Evolutionary conservation across 305 asterid species (phyloP).

Genomic region (Rubia occidens): DNA sequence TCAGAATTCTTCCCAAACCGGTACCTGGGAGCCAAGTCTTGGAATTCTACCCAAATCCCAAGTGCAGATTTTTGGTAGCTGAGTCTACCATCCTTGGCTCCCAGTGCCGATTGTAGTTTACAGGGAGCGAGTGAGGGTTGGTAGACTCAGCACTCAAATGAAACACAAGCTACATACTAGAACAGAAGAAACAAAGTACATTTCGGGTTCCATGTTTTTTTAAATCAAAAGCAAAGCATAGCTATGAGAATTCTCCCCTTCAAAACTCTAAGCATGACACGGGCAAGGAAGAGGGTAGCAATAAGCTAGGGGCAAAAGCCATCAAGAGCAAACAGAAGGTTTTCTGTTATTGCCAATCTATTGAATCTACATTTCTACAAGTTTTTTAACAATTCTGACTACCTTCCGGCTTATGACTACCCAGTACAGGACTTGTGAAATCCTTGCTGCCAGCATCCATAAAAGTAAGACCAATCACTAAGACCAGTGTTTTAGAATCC

Average conservation of each 20-base stretch:
- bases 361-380: not conserved
- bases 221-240: not conserved
- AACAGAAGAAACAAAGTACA: not conserved
- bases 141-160: not conserved
- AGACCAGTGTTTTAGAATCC: not conserved
- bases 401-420: not conserved
- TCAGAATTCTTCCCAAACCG: not conserved
- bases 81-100: not conserved
- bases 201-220: not conserved
- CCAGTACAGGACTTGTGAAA: not conserved
- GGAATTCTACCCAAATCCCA: not conserved
- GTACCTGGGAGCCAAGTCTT: not conserved
- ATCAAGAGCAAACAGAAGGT: not conserved
- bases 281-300: not conserved
- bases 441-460: not conserved
- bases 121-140: not conserved
- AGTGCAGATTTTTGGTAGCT: not conserved
- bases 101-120: not conserved
- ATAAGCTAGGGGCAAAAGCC: not conserved
- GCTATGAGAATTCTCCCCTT: not conserved
- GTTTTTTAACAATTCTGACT: not conserved
- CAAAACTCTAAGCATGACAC: not conserved
- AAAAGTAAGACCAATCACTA: not conserved
- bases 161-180: not conserved
- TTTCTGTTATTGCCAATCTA: not conserved